These are phyloP conservation scores for Kokia cookei DNA, from an alignment of 441 rosid species.

Conservation along the genomic window DNA sequence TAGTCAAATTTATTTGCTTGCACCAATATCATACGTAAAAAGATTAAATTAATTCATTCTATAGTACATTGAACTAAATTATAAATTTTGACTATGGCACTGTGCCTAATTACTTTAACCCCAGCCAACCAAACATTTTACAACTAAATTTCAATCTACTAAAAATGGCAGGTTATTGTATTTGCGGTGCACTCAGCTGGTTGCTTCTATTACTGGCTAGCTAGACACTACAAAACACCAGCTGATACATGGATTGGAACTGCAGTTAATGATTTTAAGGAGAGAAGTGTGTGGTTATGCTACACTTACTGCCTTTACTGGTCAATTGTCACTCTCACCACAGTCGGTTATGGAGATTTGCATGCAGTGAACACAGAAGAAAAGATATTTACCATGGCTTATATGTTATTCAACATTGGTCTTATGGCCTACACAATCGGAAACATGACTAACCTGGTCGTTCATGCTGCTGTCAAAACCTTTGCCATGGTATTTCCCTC, in stretches of 20 bases:
- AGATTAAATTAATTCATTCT: too few relatives aligned
- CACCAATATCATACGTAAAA: not conserved
- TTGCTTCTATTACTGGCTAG: constrained; percentile 74
- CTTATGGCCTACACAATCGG: constrained; percentile 86
- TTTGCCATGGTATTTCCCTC: constrained; percentile 51
- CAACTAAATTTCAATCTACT: not conserved
- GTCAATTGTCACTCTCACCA: constrained; percentile 88
- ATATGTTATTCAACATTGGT: constrained; percentile 91
- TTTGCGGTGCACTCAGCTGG: constrained; percentile 80
- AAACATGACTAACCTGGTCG: constrained; percentile 89
- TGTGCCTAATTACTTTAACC: not conserved
- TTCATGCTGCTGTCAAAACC: constrained; percentile 62
- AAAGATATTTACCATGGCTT: constrained; percentile 62
- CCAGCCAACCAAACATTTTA: not conserved
- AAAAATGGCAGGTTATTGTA: constrained; percentile 53
- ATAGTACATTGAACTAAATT: too few relatives aligned
- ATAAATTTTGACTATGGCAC: too few relatives aligned
- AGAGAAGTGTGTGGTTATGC: constrained; percentile 67
- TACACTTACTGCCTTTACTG: constrained; percentile 91
- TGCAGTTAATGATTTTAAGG: constrained; percentile 46
- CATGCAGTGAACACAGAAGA: constrained; percentile 74
- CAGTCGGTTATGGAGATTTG: constrained; percentile 90
- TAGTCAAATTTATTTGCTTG: not conserved
- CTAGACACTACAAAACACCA: constrained; percentile 36
- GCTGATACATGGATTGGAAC: constrained; percentile 73